A percentile compares a stretch with the other conserved stretches of the same genome.
Conservation (phyloP, 306 rosid genomes). For the Citrullus colocynthis region DNA sequence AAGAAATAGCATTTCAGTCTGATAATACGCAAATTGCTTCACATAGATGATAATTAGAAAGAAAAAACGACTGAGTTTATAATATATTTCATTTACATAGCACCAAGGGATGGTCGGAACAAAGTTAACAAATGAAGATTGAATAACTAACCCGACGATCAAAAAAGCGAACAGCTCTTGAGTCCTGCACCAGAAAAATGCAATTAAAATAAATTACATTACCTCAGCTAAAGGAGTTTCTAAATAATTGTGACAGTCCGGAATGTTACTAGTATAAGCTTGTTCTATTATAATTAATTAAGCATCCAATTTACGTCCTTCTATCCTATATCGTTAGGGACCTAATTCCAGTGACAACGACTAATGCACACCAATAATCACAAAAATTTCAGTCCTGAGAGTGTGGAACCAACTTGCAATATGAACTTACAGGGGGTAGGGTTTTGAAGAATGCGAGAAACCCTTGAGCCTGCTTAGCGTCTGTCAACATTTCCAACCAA, state of each 20-base stretch:
- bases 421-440: constrained; percentile 53
- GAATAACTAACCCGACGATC: constrained; percentile 72
- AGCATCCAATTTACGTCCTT: background rate
- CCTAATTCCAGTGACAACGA: background rate
- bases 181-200: constrained; percentile 47
- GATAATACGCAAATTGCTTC: background rate
- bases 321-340: background rate
- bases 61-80: background rate
- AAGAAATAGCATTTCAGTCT: background rate
- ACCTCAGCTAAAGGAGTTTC: background rate
- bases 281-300: background rate
- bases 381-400: background rate
- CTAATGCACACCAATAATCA: background rate
- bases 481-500: constrained; percentile 22
- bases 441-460: constrained; percentile 85
- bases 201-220: constrained; percentile 1
- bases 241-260: background rate
- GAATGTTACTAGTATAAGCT: background rate
- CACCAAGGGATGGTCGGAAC: background rate
- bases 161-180: constrained; percentile 82
- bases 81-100: background rate
- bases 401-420: background rate
- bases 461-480: constrained; percentile 93
- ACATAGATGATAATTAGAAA: background rate
- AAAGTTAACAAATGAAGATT: constrained; percentile 1